These are phyloP conservation scores for Elsinoe batatas DNA, from an alignment of 2,329 filamentous ascomycete genomes.

Conservation along the genomic window DNA sequence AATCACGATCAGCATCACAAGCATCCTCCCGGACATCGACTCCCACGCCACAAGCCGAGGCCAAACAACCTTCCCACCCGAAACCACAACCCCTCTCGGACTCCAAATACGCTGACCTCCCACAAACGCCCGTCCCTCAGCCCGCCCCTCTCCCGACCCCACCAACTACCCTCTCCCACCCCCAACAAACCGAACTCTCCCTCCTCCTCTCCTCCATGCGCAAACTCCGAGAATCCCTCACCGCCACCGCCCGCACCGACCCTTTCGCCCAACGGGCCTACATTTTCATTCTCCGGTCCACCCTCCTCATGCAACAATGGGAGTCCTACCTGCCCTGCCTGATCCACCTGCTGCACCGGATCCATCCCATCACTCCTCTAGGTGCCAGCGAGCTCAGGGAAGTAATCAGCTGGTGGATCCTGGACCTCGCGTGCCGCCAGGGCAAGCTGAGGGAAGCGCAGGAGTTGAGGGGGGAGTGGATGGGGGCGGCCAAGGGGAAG, in stretches of 20 bases:
- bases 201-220: conserved; percentile 74
- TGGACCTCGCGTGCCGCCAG: conserved; percentile 82
- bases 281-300: conserved; percentile 79
- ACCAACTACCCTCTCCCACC: conserved; percentile 16
- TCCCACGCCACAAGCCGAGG: background rate
- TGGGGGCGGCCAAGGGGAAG: conserved; percentile 49
- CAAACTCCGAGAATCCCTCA: conserved; percentile 83
- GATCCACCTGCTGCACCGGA: conserved; percentile 60
- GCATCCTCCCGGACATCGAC: background rate
- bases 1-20: background rate
- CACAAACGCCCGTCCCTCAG: background rate
- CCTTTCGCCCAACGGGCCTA: conserved; percentile 81
- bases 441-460: conserved; percentile 65
- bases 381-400: conserved; percentile 65
- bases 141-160: conserved; percentile 8
- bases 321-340: conserved; percentile 88
- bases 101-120: conserved; percentile 12
- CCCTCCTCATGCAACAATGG: conserved; percentile 69
- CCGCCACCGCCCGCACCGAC: conserved; percentile 65
- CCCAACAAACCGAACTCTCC: conserved; percentile 45
- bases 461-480: conserved; percentile 50
- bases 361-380: conserved; percentile 59
- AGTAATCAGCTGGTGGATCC: conserved; percentile 67
- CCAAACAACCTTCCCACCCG: background rate
- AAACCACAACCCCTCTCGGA: conserved; percentile 10